Evolutionary conservation across 331 rosid species (phyloP), one percentile per base, ranked within the genome.

Genomic region (Malus hybrid): DNA sequence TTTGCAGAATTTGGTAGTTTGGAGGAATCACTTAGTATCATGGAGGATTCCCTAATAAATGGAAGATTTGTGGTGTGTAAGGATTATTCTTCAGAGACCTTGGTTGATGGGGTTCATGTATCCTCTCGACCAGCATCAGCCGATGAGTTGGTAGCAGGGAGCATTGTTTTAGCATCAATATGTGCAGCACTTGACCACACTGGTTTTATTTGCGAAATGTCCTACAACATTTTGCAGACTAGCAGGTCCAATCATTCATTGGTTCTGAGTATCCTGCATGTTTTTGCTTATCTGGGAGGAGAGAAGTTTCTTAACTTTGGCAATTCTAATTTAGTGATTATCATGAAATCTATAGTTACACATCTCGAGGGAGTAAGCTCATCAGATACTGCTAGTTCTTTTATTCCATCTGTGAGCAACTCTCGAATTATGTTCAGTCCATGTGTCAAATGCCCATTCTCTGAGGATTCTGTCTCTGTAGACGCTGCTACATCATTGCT

Each of bases 261-360:
- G 85, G 74, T 80, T 86, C 83, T 90, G 73, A 88, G 81, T 33
- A 75, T 93, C 60, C 91, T 93, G 74, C 97, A 90, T 81, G 70
- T 85, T 65, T 93, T 90, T 88, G 90, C 93, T 70, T 80, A 87
- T 82, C 34, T 91, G 79, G 89, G 93, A 22, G 94, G 93, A 50
- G 85, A 83, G 32, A 81, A 87, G 82, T 82, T 80, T 80, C 85
- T 93, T 60, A 65, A 59, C 70, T 14, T 29, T 52, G 78, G 82
- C 36, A 79, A 70, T 74, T 85, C 68, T 70, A 72, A 77, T 76
- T 81, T 83, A 65, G 29, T 76, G 83, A 82, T 80, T n/a, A 91
- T 88, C 56, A 61, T 91, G 85, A 93, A 90, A 79, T 91, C 98
- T 61, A 36, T 93, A 54, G 87, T 93, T 68, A 74, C 75, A 83